Evolutionary conservation across 192 early-diverging fungal genomes (phyloP).

Genomic region (Backusella tarrabulga): DNA sequence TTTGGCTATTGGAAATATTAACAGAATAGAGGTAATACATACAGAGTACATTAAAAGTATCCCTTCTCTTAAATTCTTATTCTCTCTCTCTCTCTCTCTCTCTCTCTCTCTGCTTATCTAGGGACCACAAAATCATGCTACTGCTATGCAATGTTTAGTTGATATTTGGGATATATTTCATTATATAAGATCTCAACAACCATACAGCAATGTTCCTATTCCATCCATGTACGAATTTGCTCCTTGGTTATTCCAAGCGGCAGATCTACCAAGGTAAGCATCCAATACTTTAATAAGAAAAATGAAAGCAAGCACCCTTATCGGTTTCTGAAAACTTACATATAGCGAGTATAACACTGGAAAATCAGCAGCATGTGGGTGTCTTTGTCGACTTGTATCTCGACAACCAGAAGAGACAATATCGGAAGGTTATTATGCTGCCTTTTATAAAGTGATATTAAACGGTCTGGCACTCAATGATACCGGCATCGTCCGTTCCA

Average conservation of each 20-base stretch:
- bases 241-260: conserved; percentile 77
- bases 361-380: conserved; percentile 61
- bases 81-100: background rate
- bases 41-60: background rate
- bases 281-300: background rate
- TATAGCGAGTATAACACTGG: conserved; percentile 62
- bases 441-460: conserved; percentile 71
- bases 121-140: conserved; percentile 58
- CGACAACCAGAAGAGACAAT: conserved; percentile 65
- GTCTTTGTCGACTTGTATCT: conserved; percentile 76
- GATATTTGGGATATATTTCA: conserved; percentile 66
- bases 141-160: conserved; percentile 63
- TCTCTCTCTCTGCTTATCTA: conserved; percentile 8
- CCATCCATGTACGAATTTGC: conserved; percentile 75
- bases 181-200: conserved; percentile 49
- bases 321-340: background rate
- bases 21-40: conserved; percentile 48
- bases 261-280: conserved; percentile 55
- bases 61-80: background rate
- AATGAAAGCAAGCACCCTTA: background rate
- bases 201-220: conserved; percentile 50
- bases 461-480: conserved; percentile 56
- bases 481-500: conserved; percentile 61
- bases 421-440: conserved; percentile 51
- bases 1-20: conserved; percentile 73